Percentiles rank a stretch among this genome's conserved stretches.
These are phyloP conservation scores for Myxozyma geophila DNA, from an alignment of 805 yeast species.

Conservation along the genomic window DNA sequence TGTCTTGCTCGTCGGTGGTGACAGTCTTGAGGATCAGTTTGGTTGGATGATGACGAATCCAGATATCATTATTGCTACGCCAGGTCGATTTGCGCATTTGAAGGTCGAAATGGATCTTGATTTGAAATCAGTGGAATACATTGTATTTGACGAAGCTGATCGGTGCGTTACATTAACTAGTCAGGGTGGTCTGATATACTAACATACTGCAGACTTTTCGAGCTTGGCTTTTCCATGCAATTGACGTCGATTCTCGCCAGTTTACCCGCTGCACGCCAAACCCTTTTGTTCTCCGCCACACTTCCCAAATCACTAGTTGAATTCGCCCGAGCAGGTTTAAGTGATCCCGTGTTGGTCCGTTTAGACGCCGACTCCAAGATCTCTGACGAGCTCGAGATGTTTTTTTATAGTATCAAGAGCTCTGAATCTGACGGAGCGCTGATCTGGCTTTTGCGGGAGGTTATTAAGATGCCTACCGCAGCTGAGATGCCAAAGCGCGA, in stretches of 20 bases:
- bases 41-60: constrained; percentile 91
- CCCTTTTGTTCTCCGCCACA: constrained; percentile 91
- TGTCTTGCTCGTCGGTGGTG: constrained; percentile 92
- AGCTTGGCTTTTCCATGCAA: constrained; percentile 94
- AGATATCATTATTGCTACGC: constrained; percentile 93
- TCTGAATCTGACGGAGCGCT: constrained; percentile 90
- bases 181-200: background rate
- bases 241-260: constrained; percentile 84
- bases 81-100: constrained; percentile 94
- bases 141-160: constrained; percentile 97
- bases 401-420: constrained; percentile 76
- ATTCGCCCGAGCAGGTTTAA: constrained; percentile 95
- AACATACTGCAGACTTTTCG: constrained; percentile 58
- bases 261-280: constrained; percentile 81
- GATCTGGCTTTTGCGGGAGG: constrained; percentile 74
- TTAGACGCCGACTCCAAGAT: constrained; percentile 91
- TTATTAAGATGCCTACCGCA: constrained; percentile 71
- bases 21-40: constrained; percentile 96
- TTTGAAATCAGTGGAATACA: constrained; percentile 79
- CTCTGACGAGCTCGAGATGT: constrained; percentile 89
- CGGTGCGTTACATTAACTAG: constrained; percentile 47
- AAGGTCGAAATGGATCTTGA: constrained; percentile 94
- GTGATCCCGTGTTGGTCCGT: constrained; percentile 89
- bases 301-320: constrained; percentile 90
- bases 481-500: constrained; percentile 69